Conservation (phyloP, 352 stramenopile genomes). For the Globisporangium splendens region DNA sequence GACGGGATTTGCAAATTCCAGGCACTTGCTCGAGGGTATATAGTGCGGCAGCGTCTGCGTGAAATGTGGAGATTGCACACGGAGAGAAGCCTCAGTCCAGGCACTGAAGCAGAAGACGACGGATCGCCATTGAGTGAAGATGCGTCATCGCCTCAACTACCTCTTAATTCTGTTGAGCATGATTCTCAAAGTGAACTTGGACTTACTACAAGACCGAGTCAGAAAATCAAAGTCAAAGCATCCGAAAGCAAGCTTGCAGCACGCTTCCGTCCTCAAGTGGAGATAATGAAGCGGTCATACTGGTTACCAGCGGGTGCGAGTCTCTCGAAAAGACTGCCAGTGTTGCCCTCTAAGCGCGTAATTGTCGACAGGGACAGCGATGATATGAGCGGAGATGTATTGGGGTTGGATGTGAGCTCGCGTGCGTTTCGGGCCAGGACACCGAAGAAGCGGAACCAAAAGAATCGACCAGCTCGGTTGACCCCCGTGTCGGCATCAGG, state of each 20-base stretch:
- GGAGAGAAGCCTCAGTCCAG: neutral
- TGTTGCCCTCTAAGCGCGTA: constrained; percentile 22
- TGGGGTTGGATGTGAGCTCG: constrained; percentile 12
- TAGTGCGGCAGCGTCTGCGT: constrained; percentile 12
- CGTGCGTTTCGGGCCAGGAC: constrained; percentile 20
- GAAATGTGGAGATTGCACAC: neutral
- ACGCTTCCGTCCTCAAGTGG: neutral
- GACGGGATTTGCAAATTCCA: constrained; percentile 46
- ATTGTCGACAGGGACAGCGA: constrained; percentile 8
- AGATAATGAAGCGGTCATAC: constrained; percentile 57
- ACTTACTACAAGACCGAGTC: neutral
- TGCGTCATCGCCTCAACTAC: neutral
- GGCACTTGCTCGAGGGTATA: constrained; percentile 37
- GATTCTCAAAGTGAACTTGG: neutral
- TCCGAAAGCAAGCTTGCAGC: neutral
- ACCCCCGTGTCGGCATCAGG: constrained; percentile 22
- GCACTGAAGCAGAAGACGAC: neutral
- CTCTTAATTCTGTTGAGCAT: neutral
- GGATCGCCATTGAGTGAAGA: neutral
- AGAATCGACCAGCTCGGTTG: constrained; percentile 36
- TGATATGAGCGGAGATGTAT: constrained; percentile 2
- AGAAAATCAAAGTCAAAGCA: neutral
- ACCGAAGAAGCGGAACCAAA: constrained; percentile 44
- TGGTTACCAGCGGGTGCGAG: constrained; percentile 58
- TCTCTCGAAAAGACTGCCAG: constrained; percentile 35